Conservation (phyloP, 176 grass and related monocot genomes). For the Aegilops bicornis region DNA sequence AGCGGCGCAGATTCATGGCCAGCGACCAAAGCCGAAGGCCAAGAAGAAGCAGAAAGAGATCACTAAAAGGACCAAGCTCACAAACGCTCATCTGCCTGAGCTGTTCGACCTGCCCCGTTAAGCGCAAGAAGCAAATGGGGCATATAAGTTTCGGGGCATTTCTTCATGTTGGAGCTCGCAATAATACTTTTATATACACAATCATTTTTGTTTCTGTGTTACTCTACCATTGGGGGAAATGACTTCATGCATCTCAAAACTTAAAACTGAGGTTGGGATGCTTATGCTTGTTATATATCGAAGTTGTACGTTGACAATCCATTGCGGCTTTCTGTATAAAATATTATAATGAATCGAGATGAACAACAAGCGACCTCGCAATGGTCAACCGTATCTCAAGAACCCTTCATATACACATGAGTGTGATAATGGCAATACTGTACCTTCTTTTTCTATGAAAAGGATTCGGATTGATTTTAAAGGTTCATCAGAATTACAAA, state of each 20-base stretch:
- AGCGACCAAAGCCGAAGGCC: slow-evolving; percentile 50
- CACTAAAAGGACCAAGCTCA: slow-evolving; percentile 55
- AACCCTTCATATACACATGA: no score
- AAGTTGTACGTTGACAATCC: not conserved
- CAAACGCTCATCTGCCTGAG: slow-evolving; percentile 70
- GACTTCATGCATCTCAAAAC: not conserved
- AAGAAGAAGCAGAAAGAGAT: slow-evolving; percentile 59
- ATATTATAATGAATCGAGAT: not conserved
- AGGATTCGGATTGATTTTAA: no score
- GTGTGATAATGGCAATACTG: no score
- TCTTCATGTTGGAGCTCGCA: not conserved
- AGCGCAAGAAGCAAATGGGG: not conserved
- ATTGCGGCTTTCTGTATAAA: not conserved
- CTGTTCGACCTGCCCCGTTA: slow-evolving; percentile 43
- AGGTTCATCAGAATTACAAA: no score
- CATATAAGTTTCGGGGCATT: not conserved
- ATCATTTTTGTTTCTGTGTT: not conserved
- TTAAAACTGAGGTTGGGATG: not conserved
- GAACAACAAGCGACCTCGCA: not conserved
- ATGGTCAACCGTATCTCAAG: not conserved
- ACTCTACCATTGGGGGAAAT: not conserved
- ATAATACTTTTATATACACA: not conserved
- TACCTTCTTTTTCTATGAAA: no score
- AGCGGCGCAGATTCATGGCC: slow-evolving; percentile 29
- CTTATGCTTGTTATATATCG: not conserved